A percentile compares a stretch with the other conserved stretches of the same genome.
Conservation (phyloP, 345 rosid genomes). For the Eucalyptus urophylla region DNA sequence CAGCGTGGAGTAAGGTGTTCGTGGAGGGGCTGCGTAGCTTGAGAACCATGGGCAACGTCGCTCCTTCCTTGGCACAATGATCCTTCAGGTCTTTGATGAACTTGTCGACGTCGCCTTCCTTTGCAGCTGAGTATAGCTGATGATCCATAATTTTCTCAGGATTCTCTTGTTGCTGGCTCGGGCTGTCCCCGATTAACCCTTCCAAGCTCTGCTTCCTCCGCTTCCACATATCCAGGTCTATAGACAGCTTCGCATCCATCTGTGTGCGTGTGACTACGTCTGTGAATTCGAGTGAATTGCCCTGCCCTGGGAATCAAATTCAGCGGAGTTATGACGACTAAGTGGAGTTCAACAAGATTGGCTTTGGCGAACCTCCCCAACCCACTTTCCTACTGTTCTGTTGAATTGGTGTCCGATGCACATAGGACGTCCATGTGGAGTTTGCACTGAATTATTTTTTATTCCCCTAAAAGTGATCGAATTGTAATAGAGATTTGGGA, state of each 20-base stretch:
- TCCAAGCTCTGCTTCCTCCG: background rate
- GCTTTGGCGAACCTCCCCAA: too few species aligned
- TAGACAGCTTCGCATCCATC: background rate
- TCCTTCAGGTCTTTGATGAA: background rate
- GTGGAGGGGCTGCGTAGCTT: background rate
- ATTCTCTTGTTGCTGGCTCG: background rate
- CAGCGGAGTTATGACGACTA: too few species aligned
- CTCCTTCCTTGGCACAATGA: background rate
- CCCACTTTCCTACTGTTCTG: too few species aligned
- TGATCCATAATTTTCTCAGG: background rate
- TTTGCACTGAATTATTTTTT: too few species aligned
- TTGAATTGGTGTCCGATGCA: too few species aligned
- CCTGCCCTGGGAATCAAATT: background rate
- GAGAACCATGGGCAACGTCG: background rate
- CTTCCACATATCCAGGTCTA: background rate
- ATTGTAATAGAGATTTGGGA: too few species aligned
- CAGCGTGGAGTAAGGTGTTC: background rate
- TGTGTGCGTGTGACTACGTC: background rate
- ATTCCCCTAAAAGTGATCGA: too few species aligned
- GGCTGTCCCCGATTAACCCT: background rate
- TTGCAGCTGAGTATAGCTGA: background rate
- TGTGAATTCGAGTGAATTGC: background rate
- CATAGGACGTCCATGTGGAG: background rate
- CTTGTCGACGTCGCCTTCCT: background rate
- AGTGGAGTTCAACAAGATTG: too few species aligned